These are phyloP conservation scores for Daldinia caldariorum DNA, from an alignment of 495 filamentous ascomycete species.

Conservation along the genomic window DNA sequence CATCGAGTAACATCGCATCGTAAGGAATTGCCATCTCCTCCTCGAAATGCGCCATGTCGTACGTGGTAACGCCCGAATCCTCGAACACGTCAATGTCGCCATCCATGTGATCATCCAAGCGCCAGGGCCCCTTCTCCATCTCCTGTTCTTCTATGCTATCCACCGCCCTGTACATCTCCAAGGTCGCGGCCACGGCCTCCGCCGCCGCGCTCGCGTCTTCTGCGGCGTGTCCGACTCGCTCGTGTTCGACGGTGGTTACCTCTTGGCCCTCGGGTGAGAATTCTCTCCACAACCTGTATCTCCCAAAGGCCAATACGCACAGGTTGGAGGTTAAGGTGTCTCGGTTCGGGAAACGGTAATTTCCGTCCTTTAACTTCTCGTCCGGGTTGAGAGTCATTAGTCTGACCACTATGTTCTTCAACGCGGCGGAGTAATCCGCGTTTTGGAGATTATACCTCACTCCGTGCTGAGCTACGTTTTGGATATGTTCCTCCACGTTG, in stretches of 20 bases:
- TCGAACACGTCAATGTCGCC: neutral
- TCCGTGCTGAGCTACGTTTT: conserved; percentile 8
- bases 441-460: conserved; percentile 24
- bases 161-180: neutral
- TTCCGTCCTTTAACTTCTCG: conserved; percentile 10
- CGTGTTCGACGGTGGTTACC: neutral
- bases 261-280: conserved; percentile 14
- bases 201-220: neutral
- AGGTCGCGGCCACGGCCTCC: neutral
- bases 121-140: neutral
- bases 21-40: neutral
- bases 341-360: neutral
- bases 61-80: neutral
- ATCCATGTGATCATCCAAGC: neutral
- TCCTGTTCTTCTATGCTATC: neutral
- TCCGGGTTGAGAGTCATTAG: conserved; percentile 45
- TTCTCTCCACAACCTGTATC: conserved; percentile 1
- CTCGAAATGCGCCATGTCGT: neutral
- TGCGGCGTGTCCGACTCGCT: neutral
- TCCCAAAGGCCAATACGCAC: neutral
- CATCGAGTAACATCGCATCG: neutral
- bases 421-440: conserved; percentile 22
- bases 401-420: conserved; percentile 40
- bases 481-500: conserved; percentile 9
- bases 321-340: conserved; percentile 23